Base-by-base conservation (phyloP, 768 basidiomycete species). In the Termitomyces sp. region DNA sequence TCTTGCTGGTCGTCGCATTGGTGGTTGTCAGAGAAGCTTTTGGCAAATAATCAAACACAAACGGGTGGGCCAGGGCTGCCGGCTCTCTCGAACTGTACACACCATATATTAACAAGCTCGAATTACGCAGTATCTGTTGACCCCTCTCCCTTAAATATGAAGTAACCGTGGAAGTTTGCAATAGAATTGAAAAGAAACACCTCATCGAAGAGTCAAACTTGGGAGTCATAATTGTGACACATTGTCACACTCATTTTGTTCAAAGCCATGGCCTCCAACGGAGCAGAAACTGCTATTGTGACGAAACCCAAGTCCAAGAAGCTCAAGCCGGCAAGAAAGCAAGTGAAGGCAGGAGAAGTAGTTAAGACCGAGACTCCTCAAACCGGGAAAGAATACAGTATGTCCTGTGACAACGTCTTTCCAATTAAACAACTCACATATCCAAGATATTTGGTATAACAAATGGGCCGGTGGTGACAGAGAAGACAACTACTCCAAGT, bases 401-500 rank as follows among this genome's bases (percentile, higher is more conserved):
- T 65, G 89, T 83, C 18, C 13, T 18, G 43, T 46, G 4, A 44
- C 20, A 47, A 44, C 40, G 36, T 45, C 30, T 4, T 32, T 43
- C 33, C 13, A 18, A 18, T 40, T 59, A 12, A 30, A 46, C n/a
- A 56, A 40, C 58, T 56, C 32, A 64, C 54, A 35, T 62, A 53
- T 55, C 33, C 43, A 44, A 90, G 91, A 99, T 73, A 90, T 96
- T 53, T 99, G 97, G 96, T 98, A 96, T 70, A 94, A 98, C 73
- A 96, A 97, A 75, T 98, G 96, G 96, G 97, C 97, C n/a, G 97
- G 97, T 54, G 97, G 96, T 56, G 97, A 99, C 70, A 84, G 93
- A 32, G 97, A 98, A 71, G 96, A 99, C 69, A 89, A 84, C 58
- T 94, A 98, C 69, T 95, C 94, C 36, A 96, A 94, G 94, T 94